Percentiles rank a stretch among this genome's conserved stretches.
Evolutionary conservation across 495 filamentous ascomycete genomes (phyloP).

Genomic region (Ramalina intermedia): DNA sequence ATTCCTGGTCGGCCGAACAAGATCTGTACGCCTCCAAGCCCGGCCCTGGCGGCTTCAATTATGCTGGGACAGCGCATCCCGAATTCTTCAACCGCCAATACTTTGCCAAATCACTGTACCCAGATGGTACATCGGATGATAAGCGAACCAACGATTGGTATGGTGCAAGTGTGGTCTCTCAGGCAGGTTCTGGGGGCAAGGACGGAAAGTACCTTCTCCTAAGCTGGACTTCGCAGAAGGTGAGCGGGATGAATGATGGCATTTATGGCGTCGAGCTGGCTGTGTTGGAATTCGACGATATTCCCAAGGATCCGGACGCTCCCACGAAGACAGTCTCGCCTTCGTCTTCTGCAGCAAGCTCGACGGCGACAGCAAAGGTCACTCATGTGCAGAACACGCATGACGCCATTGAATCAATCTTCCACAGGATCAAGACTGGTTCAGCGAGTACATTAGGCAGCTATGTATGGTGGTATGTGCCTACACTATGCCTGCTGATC

Average conservation of each 20-base stretch:
- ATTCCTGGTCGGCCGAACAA: constrained; percentile 18
- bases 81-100: constrained; percentile 18
- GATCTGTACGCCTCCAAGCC: constrained; percentile 15
- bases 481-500: no score
- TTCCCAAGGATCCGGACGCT: constrained; percentile 3
- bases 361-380: no score
- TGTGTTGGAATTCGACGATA: constrained; percentile 9
- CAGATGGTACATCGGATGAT: background rate
- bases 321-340: no score
- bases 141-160: constrained; percentile 13
- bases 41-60: constrained; percentile 19
- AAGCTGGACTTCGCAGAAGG: constrained; percentile 16
- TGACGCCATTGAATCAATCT: no score
- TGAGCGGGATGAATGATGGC: constrained; percentile 6
- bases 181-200: constrained; percentile 3
- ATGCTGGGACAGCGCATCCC: constrained; percentile 17
- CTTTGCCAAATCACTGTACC: constrained; percentile 14
- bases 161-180: constrained; percentile 6
- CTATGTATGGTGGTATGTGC: no score
- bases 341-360: no score
- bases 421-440: no score
- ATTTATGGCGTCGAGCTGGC: constrained; percentile 12
- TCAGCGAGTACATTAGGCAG: no score
- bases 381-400: no score
- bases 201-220: constrained; percentile 15